Base-by-base conservation (phyloP, 345 rosid genomes). In the Turnera subulata region DNA sequence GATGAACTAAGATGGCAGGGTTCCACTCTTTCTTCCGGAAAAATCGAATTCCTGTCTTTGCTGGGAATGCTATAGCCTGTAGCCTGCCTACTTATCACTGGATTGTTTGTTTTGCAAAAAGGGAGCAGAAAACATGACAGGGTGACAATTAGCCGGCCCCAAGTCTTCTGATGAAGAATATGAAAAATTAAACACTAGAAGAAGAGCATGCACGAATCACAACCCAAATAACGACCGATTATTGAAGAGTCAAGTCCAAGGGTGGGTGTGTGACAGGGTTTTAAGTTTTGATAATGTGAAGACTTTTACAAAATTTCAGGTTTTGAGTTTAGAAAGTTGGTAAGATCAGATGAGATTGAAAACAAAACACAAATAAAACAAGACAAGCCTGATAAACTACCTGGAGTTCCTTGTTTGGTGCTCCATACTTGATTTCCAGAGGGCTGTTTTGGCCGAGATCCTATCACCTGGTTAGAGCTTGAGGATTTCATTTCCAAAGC, bases 1-100 rank as follows among this genome's bases (percentile, higher is more conserved):
- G 96, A 84, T 59, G 97, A 91, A 65, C 96, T 88, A 50, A 91
- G 75, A 62, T 85, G 81, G 61, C 89, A 91, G 25, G 90, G 89
- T 18, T 71, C 76, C 40, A 26, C 72, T 64, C 68, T 74, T 61
- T 76, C 88, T 73, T 85, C 84, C 61, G 53, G 65, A 54, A 74
- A 76, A 16, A 56, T 56, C 15, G 55, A 50, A 33, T 44, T 73
- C 47, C 62, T 73, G 20, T 82, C 74, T 68, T 59, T 75, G 67
- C 70, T 57, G 43, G 55, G 50, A 17, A 32, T 65, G 78, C 37
- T 65, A 53, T 61, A 50, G 61, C 62, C 63, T 33, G 65, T 68
- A 49, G 61, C 65, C 61, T 74, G 84, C 11, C 67, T 32, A 61
- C 12, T 17, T 15, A 49, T 57, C 33, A 61, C 95, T 86, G 64